These are phyloP conservation scores for Candida tunisiensis DNA, from an alignment of 1,139 yeast genomes.

Conservation along the genomic window DNA sequence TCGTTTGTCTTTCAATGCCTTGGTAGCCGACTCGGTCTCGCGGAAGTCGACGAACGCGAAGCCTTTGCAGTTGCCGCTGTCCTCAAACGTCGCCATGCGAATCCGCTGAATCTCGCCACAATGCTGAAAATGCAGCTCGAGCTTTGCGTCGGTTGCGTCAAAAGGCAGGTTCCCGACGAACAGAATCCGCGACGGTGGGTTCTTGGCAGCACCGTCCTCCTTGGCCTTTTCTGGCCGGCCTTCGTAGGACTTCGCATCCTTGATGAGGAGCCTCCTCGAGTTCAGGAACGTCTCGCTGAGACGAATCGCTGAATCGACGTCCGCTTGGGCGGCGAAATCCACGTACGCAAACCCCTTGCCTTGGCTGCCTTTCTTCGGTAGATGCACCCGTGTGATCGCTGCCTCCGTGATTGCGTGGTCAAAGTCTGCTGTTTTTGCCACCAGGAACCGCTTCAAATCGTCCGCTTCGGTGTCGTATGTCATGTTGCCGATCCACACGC, in stretches of 20 bases:
- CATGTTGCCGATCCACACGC: constrained; percentile 91
- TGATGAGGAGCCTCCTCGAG: constrained; percentile 76
- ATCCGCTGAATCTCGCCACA: constrained; percentile 70
- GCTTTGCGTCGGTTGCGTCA: constrained; percentile 72
- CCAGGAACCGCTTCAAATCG: constrained; percentile 49
- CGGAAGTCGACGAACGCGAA: constrained; percentile 85
- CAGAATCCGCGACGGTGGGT: constrained; percentile 78
- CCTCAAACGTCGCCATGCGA: constrained; percentile 96
- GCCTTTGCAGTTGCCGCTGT: constrained; percentile 91
- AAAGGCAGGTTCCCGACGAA: constrained; percentile 90
- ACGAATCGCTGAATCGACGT: constrained; percentile 45
- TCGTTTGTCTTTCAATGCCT: constrained; percentile 59
- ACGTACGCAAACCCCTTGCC: constrained; percentile 73
- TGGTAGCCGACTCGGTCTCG: constrained; percentile 65
- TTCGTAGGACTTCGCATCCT: constrained; percentile 63
- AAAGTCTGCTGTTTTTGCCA: constrained; percentile 30
- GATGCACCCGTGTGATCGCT: constrained; percentile 24
- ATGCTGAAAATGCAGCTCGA: constrained; percentile 58
- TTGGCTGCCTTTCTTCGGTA: constrained; percentile 18
- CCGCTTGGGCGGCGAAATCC: constrained; percentile 52
- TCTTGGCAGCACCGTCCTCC: constrained; percentile 30
- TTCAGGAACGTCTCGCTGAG: constrained; percentile 59
- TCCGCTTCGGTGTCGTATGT: constrained; percentile 73
- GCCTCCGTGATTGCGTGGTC: constrained; percentile 23
- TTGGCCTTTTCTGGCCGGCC: constrained; percentile 83